Conservation (phyloP, 768 basidiomycete species). For the Podaxis mareebaensis region DNA sequence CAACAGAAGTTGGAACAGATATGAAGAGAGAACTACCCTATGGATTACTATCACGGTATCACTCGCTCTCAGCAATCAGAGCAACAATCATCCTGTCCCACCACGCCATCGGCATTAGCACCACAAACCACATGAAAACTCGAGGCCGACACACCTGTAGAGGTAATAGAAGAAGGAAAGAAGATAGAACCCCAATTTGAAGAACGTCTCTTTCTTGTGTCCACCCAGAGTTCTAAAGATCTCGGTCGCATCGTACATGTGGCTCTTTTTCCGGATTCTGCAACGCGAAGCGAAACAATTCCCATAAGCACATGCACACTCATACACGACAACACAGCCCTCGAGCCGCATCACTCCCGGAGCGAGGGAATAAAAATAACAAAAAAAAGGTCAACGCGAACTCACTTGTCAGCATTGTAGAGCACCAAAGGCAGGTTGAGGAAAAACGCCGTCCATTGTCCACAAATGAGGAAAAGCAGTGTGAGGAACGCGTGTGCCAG, state of each 20-base stretch:
- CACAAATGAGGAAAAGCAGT: slow-evolving; percentile 86
- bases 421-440: slow-evolving; percentile 87
- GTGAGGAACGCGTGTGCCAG: slow-evolving; percentile 92
- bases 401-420: slow-evolving; percentile 94
- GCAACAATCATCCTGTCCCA: slow-evolving; percentile 78
- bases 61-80: slow-evolving; percentile 79
- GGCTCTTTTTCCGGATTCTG: slow-evolving; percentile 89
- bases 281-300: background rate
- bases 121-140: background rate
- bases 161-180: slow-evolving; percentile 92
- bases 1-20: slow-evolving; percentile 8
- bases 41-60: slow-evolving; percentile 16
- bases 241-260: slow-evolving; percentile 99
- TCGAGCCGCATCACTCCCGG: too few species aligned
- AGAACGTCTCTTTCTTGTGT: slow-evolving; percentile 96
- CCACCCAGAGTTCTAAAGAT: slow-evolving; percentile 92
- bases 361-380: background rate
- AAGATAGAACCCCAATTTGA: slow-evolving; percentile 93
- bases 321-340: background rate
- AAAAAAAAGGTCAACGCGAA: slow-evolving; percentile 19
- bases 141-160: slow-evolving; percentile 62
- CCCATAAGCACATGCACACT: slow-evolving; percentile 9
- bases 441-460: slow-evolving; percentile 93
- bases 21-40: background rate
- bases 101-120: slow-evolving; percentile 8